Evolutionary conservation across 2,329 filamentous ascomycete genomes (phyloP).

Genomic region (Cladophialophora yegresii): DNA sequence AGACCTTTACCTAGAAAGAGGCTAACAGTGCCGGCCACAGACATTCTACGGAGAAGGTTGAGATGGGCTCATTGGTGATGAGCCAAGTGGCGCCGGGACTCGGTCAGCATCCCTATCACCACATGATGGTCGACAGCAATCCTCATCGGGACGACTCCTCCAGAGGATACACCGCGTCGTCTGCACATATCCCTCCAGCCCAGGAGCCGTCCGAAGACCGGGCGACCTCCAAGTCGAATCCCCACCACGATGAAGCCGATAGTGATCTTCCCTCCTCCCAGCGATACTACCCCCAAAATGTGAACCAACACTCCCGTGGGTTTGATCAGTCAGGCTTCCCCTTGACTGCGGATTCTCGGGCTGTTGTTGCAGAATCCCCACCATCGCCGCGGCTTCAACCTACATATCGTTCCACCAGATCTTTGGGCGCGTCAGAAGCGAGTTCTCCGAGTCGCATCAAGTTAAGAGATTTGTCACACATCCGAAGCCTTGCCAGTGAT

Average conservation of each 20-base stretch:
- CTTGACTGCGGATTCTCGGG: constrained; percentile 38
- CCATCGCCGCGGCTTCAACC: constrained; percentile 51
- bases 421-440: constrained; percentile 46
- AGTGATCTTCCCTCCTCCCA: constrained; percentile 18
- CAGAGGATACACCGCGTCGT: constrained; percentile 28
- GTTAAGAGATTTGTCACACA: constrained; percentile 85
- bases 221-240: constrained; percentile 23
- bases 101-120: constrained; percentile 62
- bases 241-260: constrained; percentile 18
- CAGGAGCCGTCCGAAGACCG: constrained; percentile 17
- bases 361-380: constrained; percentile 44
- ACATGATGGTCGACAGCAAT: constrained; percentile 63
- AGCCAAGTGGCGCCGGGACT: constrained; percentile 73
- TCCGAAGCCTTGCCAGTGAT: constrained; percentile 81
- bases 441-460: constrained; percentile 66
- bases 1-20: constrained; percentile 1
- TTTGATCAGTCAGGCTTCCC: constrained; percentile 39
- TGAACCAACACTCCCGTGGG: constrained; percentile 35
- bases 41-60: constrained; percentile 42
- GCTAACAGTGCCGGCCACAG: constrained; percentile 29
- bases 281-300: constrained; percentile 22
- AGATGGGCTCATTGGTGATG: constrained; percentile 63
- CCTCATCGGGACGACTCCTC: constrained; percentile 28
- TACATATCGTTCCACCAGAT: constrained; percentile 49
- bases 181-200: constrained; percentile 15